These are phyloP conservation scores for Ustilago curta DNA, from an alignment of 1,284 basidiomycete genomes.

Conservation along the genomic window DNA sequence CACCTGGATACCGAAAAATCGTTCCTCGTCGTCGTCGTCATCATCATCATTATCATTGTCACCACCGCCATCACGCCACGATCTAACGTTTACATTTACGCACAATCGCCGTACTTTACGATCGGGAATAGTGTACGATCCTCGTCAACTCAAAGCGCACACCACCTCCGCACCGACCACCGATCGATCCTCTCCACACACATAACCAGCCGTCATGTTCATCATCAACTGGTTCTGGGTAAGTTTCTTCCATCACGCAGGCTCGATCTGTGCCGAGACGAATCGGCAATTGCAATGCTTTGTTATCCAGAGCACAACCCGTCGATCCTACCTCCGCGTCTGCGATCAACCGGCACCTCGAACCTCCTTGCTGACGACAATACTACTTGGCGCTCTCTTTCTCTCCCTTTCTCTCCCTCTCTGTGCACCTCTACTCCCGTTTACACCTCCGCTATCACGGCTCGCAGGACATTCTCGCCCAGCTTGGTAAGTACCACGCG, in stretches of 20 bases:
- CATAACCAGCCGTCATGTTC: conserved; percentile 56
- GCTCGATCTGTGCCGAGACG: not conserved
- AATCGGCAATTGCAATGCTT: too few relatives aligned
- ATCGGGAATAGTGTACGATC: not conserved
- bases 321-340: too few relatives aligned
- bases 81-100: not conserved
- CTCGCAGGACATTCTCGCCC: conserved; percentile 65
- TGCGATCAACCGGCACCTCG: not conserved
- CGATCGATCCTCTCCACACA: conserved; percentile 1
- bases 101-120: not conserved
- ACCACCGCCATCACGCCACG: conserved; percentile 6
- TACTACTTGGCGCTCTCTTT: conserved; percentile 1
- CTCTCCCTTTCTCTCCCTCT: too few relatives aligned
- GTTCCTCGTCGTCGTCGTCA: conserved; percentile 7
- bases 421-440: not conserved
- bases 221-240: conserved; percentile 70
- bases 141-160: not conserved
- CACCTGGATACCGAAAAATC: not conserved
- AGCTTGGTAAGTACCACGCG: conserved; percentile 58
- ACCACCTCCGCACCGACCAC: conserved; percentile 1
- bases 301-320: not conserved
- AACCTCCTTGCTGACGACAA: conserved; percentile 8
- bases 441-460: not conserved
- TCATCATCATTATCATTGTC: conserved; percentile 9
- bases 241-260: conserved; percentile 24